These are phyloP conservation scores for Euphorbia lathyris DNA, from an alignment of 345 rosid species.

Conservation along the genomic window DNA sequence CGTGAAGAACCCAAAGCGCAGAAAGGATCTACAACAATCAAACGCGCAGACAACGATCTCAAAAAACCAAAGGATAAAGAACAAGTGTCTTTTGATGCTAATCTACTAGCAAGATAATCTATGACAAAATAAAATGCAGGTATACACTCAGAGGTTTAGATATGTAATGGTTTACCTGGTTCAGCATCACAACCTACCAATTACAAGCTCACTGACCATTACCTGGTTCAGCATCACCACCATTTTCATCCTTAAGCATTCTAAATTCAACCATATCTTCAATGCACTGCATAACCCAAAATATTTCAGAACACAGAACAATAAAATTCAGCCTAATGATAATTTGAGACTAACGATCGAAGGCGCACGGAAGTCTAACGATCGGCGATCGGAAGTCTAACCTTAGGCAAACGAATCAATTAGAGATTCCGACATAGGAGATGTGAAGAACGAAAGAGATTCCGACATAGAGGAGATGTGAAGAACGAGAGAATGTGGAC, in stretches of 20 bases:
- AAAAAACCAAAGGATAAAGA: background rate
- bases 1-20: no score
- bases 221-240: constrained; percentile 44
- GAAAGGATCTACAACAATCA: no score
- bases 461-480: no score
- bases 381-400: no score
- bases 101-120: background rate
- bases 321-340: background rate
- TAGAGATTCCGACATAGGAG: no score
- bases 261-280: constrained; percentile 79
- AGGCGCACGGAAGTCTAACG: no score
- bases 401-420: no score
- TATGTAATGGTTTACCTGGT: background rate
- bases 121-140: background rate
- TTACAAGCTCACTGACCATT: constrained; percentile 19
- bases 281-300: constrained; percentile 64
- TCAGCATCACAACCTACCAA: constrained; percentile 2
- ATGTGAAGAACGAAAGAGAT: no score
- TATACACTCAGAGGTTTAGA: background rate
- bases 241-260: constrained; percentile 44
- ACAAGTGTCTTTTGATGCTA: background rate
- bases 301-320: constrained; percentile 10
- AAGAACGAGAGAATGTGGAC: no score
- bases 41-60: no score
- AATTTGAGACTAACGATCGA: no score